Percentiles rank a stretch among this genome's conserved stretches.
Conservation (phyloP, 768 basidiomycete species). For the Amylocystis lapponica region DNA sequence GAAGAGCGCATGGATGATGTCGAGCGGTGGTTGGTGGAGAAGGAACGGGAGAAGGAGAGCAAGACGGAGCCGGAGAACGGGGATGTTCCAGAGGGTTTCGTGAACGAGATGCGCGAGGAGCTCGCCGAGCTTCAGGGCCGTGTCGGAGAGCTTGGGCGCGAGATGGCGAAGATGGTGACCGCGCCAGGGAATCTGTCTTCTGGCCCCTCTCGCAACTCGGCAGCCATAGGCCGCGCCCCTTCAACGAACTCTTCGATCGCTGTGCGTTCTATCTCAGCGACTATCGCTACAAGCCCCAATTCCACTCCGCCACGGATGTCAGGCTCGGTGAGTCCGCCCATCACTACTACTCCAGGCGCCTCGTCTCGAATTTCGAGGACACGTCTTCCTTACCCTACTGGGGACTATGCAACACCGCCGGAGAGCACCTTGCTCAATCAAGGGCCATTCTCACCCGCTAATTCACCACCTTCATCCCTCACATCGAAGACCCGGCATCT, state of each 20-base stretch:
- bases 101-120: conserved; percentile 59
- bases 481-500: conserved; percentile 33
- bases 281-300: conserved; percentile 21
- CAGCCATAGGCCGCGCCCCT: conserved; percentile 38
- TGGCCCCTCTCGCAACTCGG: conserved; percentile 42
- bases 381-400: conserved; percentile 76
- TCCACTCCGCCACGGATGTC: conserved; percentile 38
- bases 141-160: conserved; percentile 68
- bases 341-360: conserved; percentile 47
- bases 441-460: conserved; percentile 47
- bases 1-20: conserved; percentile 90
- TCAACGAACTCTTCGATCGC: conserved; percentile 44
- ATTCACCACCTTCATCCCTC: conserved; percentile 37
- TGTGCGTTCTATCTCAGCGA: conserved; percentile 30
- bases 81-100: conserved; percentile 27
- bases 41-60: conserved; percentile 60
- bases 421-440: conserved; percentile 31
- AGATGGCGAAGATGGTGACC: conserved; percentile 70
- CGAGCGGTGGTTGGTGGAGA: conserved; percentile 85
- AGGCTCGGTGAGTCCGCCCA: conserved; percentile 55
- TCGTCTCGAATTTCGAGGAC: conserved; percentile 37
- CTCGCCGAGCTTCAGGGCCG: conserved; percentile 69
- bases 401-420: conserved; percentile 71
- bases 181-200: conserved; percentile 47
- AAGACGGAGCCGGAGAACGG: conserved; percentile 9